phyloP scores from a whole-genome alignment of 2,329 filamentous ascomycete genomes.

The Claviceps purpurea region DNA sequence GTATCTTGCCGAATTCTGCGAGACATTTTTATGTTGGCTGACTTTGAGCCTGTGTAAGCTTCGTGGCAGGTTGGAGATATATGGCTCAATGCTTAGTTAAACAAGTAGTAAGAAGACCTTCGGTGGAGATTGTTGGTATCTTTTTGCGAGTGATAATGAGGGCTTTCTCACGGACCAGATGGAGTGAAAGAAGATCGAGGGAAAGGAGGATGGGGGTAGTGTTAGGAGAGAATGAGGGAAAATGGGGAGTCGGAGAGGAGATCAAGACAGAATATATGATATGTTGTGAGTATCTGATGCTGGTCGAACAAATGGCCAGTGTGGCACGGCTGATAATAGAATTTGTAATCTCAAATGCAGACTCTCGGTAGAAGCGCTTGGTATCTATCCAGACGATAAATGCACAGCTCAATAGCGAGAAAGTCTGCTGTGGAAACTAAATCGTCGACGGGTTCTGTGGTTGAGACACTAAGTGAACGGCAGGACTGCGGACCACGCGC shows the following conservation, averaged over 20 bases:
- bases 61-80: background rate
- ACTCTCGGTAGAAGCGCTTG: conserved; percentile 22
- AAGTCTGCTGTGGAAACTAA: conserved; percentile 46
- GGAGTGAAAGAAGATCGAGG: background rate
- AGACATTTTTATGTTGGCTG: conserved; percentile 25
- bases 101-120: background rate
- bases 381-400: background rate
- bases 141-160: background rate
- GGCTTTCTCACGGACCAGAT: background rate
- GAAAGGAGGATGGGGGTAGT: background rate
- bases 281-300: background rate
- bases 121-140: background rate
- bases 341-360: conserved; percentile 24
- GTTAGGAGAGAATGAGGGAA: background rate
- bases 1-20: conserved; percentile 40
- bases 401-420: conserved; percentile 27
- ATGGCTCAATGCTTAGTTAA: background rate
- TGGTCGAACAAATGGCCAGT: conserved; percentile 12
- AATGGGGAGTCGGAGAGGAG: background rate
- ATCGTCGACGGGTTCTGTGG: conserved; percentile 38
- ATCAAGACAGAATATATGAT: background rate
- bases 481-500: conserved; percentile 61
- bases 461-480: conserved; percentile 64
- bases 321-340: conserved; percentile 16
- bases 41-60: background rate